Percentiles rank a stretch among this genome's conserved stretches.
phyloP scores from a whole-genome alignment of 805 yeast genomes.

The Cyberlindnera saturnus region DNA sequence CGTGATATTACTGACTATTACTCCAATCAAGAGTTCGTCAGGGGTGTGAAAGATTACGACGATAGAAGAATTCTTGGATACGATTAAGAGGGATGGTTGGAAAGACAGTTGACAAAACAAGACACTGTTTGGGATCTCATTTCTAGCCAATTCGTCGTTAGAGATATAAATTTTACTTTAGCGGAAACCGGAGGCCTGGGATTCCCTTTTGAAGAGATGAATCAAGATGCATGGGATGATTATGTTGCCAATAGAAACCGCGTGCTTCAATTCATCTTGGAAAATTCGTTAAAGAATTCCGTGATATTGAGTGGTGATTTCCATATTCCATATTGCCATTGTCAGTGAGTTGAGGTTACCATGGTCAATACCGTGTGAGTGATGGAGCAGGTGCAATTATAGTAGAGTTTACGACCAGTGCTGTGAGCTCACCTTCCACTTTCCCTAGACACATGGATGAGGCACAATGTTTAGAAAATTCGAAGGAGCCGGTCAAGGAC shows the following conservation, averaged over 20 bases:
- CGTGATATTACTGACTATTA: constrained; percentile 22
- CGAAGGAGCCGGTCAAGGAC: constrained; percentile 5
- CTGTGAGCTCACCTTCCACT: constrained; percentile 22
- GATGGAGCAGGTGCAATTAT: constrained; percentile 21
- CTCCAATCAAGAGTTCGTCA: constrained; percentile 15
- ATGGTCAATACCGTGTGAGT: constrained; percentile 9
- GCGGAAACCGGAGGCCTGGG: constrained; percentile 15
- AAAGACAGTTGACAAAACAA: constrained; percentile 11
- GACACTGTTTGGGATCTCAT: constrained; percentile 17
- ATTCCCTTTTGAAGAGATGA: constrained; percentile 13
- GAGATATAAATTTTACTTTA: constrained; percentile 8
- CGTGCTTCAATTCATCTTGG: constrained; percentile 11
- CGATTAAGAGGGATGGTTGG: constrained; percentile 24
- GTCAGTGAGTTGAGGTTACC: constrained; percentile 15
- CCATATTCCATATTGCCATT: constrained; percentile 24
- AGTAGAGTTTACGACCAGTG: constrained; percentile 24
- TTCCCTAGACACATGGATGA: constrained; percentile 7
- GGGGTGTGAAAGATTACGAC: constrained; percentile 12
- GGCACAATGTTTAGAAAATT: background rate
- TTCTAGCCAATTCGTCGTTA: constrained; percentile 12
- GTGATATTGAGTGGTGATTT: constrained; percentile 21
- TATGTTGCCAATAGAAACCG: constrained; percentile 21
- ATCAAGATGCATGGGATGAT: constrained; percentile 25
- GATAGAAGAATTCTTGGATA: constrained; percentile 24
- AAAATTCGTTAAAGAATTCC: constrained; percentile 12